Conservation (phyloP, 1,284 basidiomycete genomes). For the Naganishia liquefaciens region DNA sequence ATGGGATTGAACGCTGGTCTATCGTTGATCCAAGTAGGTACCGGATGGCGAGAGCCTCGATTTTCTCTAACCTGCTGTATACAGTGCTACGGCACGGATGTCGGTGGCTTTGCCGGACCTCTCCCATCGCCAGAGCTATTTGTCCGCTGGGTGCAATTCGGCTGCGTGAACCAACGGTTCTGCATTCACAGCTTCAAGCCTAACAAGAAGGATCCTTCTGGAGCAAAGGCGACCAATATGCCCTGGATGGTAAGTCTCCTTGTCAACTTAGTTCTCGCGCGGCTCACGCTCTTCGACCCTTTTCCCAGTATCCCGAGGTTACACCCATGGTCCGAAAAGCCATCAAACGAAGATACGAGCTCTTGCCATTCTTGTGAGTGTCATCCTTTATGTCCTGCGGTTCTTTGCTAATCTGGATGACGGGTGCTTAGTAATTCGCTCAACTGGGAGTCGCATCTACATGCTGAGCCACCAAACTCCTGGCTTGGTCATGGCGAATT, state of each 20-base stretch:
- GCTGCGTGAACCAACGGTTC: slow-evolving; percentile 51
- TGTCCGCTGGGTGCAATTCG: slow-evolving; percentile 55
- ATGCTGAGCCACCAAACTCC: slow-evolving; percentile 52
- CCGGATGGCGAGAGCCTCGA: neutral
- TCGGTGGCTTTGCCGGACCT: slow-evolving; percentile 56
- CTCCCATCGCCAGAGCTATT: slow-evolving; percentile 54
- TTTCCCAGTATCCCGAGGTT: slow-evolving; percentile 51
- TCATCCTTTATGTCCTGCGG: neutral
- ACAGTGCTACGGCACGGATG: slow-evolving; percentile 49
- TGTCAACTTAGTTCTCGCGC: slow-evolving; percentile 1
- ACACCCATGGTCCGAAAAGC: slow-evolving; percentile 49
- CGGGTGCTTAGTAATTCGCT: slow-evolving; percentile 45
- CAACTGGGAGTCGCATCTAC: slow-evolving; percentile 53
- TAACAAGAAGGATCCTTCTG: slow-evolving; percentile 48
- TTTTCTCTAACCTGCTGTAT: too few species aligned
- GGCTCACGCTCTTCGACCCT: slow-evolving; percentile 1
- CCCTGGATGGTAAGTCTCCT: slow-evolving; percentile 54
- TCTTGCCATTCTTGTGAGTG: slow-evolving; percentile 51
- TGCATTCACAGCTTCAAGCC: slow-evolving; percentile 57
- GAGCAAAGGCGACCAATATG: slow-evolving; percentile 51
- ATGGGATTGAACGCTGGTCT: slow-evolving; percentile 51
- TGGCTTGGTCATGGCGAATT: slow-evolving; percentile 54
- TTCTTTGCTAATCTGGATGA: neutral
- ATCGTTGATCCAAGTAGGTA: slow-evolving; percentile 47
- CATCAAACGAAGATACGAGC: slow-evolving; percentile 55